Conservation (phyloP, 1,284 basidiomycete genomes). For the Porodaedalea pini region DNA sequence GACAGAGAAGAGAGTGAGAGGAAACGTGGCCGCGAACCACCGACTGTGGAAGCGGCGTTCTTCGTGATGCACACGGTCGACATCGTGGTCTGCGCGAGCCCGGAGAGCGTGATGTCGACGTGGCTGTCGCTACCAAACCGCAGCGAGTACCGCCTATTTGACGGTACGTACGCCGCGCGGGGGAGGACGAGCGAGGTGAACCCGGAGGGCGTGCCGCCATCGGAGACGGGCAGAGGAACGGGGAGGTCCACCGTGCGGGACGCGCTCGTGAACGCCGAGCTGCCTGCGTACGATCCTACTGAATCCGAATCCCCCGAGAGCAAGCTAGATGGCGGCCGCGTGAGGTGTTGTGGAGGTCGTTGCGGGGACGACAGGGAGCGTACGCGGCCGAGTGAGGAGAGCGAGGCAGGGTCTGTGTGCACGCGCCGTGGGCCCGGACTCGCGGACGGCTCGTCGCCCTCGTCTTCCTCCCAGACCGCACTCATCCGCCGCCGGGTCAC, state of each 20-base stretch:
- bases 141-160: constrained; percentile 27
- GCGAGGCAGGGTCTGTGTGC: constrained; percentile 25
- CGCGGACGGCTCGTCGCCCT: constrained; percentile 24
- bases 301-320: constrained; percentile 9
- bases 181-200: constrained; percentile 73
- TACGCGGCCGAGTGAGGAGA: constrained; percentile 11
- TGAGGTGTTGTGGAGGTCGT: not conserved
- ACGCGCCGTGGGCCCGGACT: constrained; percentile 21
- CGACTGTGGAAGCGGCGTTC: constrained; percentile 16
- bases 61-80: constrained; percentile 66
- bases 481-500: constrained; percentile 35
- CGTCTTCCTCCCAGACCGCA: constrained; percentile 43
- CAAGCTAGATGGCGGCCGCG: not conserved
- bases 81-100: constrained; percentile 82
- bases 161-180: constrained; percentile 44
- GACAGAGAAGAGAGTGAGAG: constrained; percentile 17
- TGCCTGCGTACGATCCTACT: not conserved
- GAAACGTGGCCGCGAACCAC: constrained; percentile 14
- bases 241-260: constrained; percentile 31
- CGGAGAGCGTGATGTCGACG: constrained; percentile 69
- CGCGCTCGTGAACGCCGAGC: constrained; percentile 21
- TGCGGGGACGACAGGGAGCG: constrained; percentile 21
- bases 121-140: constrained; percentile 36
- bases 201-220: constrained; percentile 46
- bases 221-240: constrained; percentile 28